These are phyloP conservation scores for Penicillium roqueforti DNA, from an alignment of 495 filamentous ascomycete species.

Conservation along the genomic window DNA sequence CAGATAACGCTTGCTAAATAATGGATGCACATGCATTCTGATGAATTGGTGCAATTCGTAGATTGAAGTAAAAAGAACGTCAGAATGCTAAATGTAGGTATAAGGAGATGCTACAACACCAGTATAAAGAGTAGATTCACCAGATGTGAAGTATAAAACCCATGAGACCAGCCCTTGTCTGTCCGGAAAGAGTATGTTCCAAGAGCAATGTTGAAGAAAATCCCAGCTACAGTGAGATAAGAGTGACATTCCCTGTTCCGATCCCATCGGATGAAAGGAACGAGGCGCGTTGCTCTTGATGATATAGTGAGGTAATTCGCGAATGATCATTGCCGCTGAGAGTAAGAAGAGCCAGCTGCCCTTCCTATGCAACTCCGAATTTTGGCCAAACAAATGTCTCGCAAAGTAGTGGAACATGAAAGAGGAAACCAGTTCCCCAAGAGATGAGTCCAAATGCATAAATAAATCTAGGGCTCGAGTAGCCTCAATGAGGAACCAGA, in stretches of 20 bases:
- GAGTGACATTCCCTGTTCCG: not conserved
- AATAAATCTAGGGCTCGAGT: slow-evolving; percentile 12
- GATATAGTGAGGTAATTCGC: not conserved
- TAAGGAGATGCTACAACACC: slow-evolving; percentile 21
- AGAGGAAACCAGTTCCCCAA: slow-evolving; percentile 3
- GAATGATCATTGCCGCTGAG: not conserved
- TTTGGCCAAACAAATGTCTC: slow-evolving; percentile 3
- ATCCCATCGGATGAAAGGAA: not conserved
- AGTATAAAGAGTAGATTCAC: slow-evolving; percentile 10
- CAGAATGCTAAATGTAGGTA: slow-evolving; percentile 26
- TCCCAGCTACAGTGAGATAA: not conserved
- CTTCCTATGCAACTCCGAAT: slow-evolving; percentile 10
- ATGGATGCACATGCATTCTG: not conserved
- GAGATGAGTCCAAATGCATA: slow-evolving; percentile 6
- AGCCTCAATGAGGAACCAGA: slow-evolving; percentile 7
- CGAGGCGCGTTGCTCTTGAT: not conserved
- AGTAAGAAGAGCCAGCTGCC: not conserved
- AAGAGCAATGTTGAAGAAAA: not conserved
- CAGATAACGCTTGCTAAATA: not conserved
- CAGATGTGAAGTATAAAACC: slow-evolving; percentile 10
- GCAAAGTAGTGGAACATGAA: slow-evolving; percentile 8
- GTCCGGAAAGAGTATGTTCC: not conserved
- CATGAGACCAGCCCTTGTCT: slow-evolving; percentile 8
- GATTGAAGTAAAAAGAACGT: not conserved
- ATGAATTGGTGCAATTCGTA: not conserved